phyloP scores from a whole-genome alignment of 176 grass and related monocot genomes.

The Guadua angustifolia region DNA sequence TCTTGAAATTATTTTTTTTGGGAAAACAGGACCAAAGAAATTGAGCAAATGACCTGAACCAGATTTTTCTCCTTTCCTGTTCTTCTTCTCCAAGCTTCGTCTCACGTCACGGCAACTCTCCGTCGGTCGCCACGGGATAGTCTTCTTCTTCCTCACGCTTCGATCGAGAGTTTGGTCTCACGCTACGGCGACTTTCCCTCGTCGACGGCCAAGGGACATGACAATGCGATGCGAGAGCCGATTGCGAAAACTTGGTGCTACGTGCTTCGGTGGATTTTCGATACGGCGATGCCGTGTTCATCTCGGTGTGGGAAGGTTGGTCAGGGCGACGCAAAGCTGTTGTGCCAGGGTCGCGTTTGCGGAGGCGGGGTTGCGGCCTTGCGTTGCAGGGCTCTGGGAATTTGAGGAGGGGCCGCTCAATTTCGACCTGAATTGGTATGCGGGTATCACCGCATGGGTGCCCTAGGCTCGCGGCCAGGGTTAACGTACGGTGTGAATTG shows the following conservation, averaged over 20 bases:
- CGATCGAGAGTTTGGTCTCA: too few relatives aligned
- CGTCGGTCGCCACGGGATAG: too few relatives aligned
- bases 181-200: too few relatives aligned
- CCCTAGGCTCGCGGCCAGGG: not conserved
- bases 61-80: too few relatives aligned
- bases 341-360: not conserved
- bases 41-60: too few relatives aligned
- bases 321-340: not conserved
- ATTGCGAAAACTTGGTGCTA: not conserved
- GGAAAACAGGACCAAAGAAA: too few relatives aligned
- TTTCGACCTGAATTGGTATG: slow-evolving; percentile 17
- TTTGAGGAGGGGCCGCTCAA: not conserved
- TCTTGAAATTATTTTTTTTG: too few relatives aligned
- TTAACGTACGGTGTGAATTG: not conserved
- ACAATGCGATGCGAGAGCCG: not conserved
- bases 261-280: not conserved
- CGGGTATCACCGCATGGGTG: not conserved
- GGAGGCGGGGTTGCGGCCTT: not conserved
- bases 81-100: too few relatives aligned
- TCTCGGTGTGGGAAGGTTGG: not conserved
- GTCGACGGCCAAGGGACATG: not conserved
- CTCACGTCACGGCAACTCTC: too few relatives aligned
- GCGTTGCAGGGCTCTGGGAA: not conserved
- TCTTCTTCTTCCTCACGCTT: too few relatives aligned
- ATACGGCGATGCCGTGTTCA: not conserved